Evolutionary conservation across 192 early-diverging fungal genomes (phyloP).

Genomic region (Backusella mclennaniae): DNA sequence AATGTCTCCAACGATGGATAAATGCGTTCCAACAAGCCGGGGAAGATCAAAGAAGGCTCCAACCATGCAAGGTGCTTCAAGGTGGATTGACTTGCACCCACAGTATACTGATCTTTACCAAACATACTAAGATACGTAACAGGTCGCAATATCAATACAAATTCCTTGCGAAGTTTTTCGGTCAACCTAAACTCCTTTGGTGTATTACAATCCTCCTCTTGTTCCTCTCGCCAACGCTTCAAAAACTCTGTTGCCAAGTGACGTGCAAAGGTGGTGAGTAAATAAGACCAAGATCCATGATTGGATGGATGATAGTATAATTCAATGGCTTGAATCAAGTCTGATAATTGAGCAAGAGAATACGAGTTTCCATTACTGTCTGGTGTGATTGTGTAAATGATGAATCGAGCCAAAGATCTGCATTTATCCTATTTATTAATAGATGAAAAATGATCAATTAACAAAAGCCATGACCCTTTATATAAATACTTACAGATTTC

Average conservation of each 20-base stretch:
- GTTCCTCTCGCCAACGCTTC: conserved; percentile 61
- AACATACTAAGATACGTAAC: conserved; percentile 70
- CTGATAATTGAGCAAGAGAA: conserved; percentile 61
- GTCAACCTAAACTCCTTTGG: conserved; percentile 60
- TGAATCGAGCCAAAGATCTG: conserved; percentile 72
- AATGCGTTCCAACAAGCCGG: conserved; percentile 76
- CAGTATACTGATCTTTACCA: conserved; percentile 67
- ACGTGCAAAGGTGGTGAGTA: conserved; percentile 70
- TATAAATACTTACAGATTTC: conserved; percentile 22
- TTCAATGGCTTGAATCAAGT: conserved; percentile 84
- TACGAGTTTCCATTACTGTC: conserved; percentile 20
- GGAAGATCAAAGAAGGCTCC: conserved; percentile 76
- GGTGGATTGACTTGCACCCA: conserved; percentile 56
- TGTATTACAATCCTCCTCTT: conserved; percentile 57
- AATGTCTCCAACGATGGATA: conserved; percentile 86
- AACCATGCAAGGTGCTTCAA: conserved; percentile 75
- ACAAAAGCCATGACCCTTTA: neutral
- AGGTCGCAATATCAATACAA: conserved; percentile 63
- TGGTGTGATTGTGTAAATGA: conserved; percentile 77
- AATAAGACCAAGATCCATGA: conserved; percentile 78
- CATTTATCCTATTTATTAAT: conserved; percentile 37
- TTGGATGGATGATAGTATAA: conserved; percentile 94
- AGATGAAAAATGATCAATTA: neutral
- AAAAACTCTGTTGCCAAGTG: conserved; percentile 67
- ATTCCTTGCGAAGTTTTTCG: conserved; percentile 45